Conservation (phyloP, 2,329 filamentous ascomycete genomes). For the Amauroascus niger region DNA sequence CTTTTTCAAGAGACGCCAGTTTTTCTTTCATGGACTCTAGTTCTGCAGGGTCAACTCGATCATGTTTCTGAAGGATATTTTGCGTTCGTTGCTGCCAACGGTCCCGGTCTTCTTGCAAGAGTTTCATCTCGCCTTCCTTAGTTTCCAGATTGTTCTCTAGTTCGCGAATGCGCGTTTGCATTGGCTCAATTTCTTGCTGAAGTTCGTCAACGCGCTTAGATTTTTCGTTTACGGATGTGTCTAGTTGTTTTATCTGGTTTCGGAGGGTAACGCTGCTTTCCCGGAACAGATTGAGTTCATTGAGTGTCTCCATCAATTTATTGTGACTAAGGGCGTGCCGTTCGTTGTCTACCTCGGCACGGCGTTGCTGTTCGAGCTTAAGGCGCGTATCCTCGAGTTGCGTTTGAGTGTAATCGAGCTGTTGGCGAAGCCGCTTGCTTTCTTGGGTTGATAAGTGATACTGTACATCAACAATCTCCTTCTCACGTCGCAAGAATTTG, state of each 20-base stretch:
- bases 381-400: constrained; percentile 83
- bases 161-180: constrained; percentile 70
- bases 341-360: constrained; percentile 61
- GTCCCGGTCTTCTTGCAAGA: constrained; percentile 84
- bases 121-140: constrained; percentile 76
- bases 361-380: constrained; percentile 83
- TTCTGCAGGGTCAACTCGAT: constrained; percentile 86
- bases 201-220: constrained; percentile 65
- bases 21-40: constrained; percentile 79
- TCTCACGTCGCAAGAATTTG: constrained; percentile 83
- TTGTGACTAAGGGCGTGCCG: constrained; percentile 69
- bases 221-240: constrained; percentile 66
- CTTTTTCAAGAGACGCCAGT: constrained; percentile 55
- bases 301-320: constrained; percentile 86
- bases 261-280: constrained; percentile 89
- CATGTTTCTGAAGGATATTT: constrained; percentile 91
- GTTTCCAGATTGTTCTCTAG: constrained; percentile 71
- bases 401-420: constrained; percentile 74
- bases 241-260: constrained; percentile 71
- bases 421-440: constrained; percentile 76
- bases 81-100: constrained; percentile 93
- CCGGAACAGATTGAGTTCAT: constrained; percentile 89
- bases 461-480: constrained; percentile 96
- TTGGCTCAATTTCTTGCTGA: constrained; percentile 63
- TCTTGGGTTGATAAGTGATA: constrained; percentile 84